These are phyloP conservation scores for Forsythia suspensa DNA, from an alignment of 257 asterid species.

Conservation along the genomic window DNA sequence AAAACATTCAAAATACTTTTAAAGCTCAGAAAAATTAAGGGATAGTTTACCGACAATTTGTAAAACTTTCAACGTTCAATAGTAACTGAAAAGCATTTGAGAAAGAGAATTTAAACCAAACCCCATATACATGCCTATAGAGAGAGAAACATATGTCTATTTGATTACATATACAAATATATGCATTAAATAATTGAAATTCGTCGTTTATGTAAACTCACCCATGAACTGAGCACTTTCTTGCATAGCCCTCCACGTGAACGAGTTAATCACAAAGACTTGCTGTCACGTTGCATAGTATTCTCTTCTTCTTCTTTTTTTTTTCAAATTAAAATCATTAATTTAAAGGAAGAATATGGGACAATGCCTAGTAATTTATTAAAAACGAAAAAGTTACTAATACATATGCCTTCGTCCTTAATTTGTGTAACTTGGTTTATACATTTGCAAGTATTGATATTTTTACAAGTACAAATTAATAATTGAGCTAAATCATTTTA, in stretches of 20 bases:
- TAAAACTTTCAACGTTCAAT: too few species aligned
- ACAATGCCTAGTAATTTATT: neutral
- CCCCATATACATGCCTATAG: too few species aligned
- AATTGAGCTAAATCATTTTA: too few species aligned
- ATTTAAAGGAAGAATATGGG: neutral
- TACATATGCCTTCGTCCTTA: neutral
- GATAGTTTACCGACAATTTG: too few species aligned
- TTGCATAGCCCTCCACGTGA: constrained; percentile 30
- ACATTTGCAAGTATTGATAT: too few species aligned
- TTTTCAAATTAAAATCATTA: neutral
- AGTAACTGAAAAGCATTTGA: too few species aligned
- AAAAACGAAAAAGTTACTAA: too few species aligned
- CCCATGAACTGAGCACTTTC: constrained; percentile 28
- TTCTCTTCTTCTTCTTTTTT: neutral
- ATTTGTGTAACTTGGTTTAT: neutral
- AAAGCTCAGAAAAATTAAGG: too few species aligned
- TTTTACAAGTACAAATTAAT: too few species aligned
- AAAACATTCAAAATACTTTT: too few species aligned
- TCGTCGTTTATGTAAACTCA: neutral
- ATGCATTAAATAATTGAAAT: neutral
- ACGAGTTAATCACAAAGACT: constrained; percentile 20
- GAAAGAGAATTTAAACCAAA: too few species aligned
- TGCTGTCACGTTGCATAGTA: constrained; percentile 15
- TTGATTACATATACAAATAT: constrained; percentile 12
- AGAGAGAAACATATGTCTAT: neutral